phyloP scores from a whole-genome alignment of 2,329 filamentous ascomycete genomes.

The Colletotrichum falcatum region DNA sequence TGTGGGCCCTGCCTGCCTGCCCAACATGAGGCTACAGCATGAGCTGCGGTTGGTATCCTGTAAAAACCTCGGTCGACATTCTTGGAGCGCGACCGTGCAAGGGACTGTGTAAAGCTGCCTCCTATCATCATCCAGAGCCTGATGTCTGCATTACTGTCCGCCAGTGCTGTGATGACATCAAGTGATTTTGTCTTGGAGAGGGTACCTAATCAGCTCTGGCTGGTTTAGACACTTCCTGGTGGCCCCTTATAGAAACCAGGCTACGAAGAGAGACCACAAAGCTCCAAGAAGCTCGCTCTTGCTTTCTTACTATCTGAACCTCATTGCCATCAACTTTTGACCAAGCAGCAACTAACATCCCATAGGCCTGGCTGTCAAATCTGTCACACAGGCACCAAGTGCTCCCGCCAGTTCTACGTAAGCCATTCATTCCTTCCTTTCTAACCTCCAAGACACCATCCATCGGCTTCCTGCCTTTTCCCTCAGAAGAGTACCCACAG shows the following conservation, averaged over 20 bases:
- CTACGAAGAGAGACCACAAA: neutral
- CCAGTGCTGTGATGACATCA: neutral
- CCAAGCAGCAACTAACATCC: neutral
- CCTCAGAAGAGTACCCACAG: neutral
- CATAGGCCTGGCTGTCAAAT: neutral
- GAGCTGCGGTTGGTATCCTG: neutral
- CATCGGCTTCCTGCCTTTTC: slow-evolving; percentile 5
- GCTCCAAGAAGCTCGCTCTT: neutral
- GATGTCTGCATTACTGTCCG: neutral
- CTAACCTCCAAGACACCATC: neutral
- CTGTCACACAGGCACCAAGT: neutral
- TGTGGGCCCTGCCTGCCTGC: neutral
- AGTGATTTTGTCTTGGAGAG: neutral
- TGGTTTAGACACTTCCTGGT: neutral
- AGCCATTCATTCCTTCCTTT: neutral
- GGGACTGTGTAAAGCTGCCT: neutral
- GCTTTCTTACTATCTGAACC: neutral
- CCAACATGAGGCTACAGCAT: neutral
- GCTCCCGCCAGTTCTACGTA: neutral
- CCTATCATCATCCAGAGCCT: neutral
- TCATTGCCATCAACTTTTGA: neutral
- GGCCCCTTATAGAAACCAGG: neutral
- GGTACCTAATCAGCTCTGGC: neutral
- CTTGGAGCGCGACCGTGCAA: neutral
- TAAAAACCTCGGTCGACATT: neutral